phyloP scores from a whole-genome alignment of 495 filamentous ascomycete species.

The Annulohypoxylon stygium region DNA sequence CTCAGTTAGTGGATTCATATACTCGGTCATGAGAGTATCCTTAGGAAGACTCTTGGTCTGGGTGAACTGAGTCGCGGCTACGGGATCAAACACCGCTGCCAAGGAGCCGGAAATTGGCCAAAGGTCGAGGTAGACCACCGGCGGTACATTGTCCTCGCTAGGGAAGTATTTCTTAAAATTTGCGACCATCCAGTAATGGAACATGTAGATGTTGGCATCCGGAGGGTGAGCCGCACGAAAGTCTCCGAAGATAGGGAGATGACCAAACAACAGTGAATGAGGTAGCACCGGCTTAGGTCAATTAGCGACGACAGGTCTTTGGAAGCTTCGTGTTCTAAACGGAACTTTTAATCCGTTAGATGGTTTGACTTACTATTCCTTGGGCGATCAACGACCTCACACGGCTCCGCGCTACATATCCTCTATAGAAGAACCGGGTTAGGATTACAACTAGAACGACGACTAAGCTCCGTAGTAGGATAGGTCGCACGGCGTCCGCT shows the following conservation, averaged over 20 bases:
- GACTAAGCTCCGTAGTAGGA: constrained; percentile 29
- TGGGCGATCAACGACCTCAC: constrained; percentile 43
- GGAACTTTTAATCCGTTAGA: not conserved
- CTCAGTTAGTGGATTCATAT: constrained; percentile 49
- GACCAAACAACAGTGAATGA: constrained; percentile 47
- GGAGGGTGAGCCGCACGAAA: constrained; percentile 41
- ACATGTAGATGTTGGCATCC: constrained; percentile 47
- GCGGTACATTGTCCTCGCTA: constrained; percentile 39
- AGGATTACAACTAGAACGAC: constrained; percentile 26
- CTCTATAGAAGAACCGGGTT: constrained; percentile 39
- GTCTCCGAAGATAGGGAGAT: constrained; percentile 43
- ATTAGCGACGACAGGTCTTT: constrained; percentile 18
- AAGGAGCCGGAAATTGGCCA: constrained; percentile 57
- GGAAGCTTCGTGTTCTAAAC: not conserved
- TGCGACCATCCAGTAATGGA: constrained; percentile 43
- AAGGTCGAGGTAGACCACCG: constrained; percentile 59
- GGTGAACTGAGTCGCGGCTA: constrained; percentile 52
- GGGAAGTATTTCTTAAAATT: constrained; percentile 52
- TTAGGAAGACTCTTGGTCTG: constrained; percentile 45
- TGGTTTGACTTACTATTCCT: constrained; percentile 47
- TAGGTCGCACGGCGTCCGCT: not conserved
- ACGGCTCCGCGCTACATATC: constrained; percentile 40
- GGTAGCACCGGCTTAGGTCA: constrained; percentile 45
- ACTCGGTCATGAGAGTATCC: constrained; percentile 3
- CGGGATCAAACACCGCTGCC: constrained; percentile 54